Conservation (phyloP, 208 protist genomes). For the Trypanosoma cruzi region DNA sequence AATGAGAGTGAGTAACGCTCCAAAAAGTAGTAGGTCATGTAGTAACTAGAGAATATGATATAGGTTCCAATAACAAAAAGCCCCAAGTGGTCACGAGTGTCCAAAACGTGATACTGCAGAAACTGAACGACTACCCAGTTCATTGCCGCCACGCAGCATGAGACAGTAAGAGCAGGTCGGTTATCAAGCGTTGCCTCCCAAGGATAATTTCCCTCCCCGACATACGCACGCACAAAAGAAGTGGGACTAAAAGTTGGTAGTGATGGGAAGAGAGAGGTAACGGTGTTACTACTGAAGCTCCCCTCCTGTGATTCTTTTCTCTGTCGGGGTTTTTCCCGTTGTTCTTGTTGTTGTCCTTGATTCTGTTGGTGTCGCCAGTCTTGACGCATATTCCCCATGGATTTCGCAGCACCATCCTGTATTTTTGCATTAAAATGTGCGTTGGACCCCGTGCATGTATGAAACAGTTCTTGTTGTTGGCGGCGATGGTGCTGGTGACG, state of each 20-base stretch:
- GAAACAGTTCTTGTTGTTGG: no score
- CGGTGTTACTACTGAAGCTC: background rate
- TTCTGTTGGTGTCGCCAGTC: slow-evolving; percentile 1
- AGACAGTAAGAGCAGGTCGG: slow-evolving; percentile 71
- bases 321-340: no score
- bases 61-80: slow-evolving; percentile 90
- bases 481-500: no score
- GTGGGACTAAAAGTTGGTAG: slow-evolving; percentile 79
- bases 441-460: no score
- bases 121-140: slow-evolving; percentile 79
- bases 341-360: slow-evolving; percentile 9
- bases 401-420: no score
- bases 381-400: background rate
- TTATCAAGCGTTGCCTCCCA: slow-evolving; percentile 71
- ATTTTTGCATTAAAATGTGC: no score
- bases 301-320: background rate
- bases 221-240: slow-evolving; percentile 85
- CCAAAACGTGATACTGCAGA: slow-evolving; percentile 83
- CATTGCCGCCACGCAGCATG: slow-evolving; percentile 55
- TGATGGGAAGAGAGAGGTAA: slow-evolving; percentile 26
- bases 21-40: slow-evolving; percentile 91
- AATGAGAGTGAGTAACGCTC: slow-evolving; percentile 78
- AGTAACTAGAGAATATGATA: slow-evolving; percentile 86
- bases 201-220: slow-evolving; percentile 31
- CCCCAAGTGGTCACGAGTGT: slow-evolving; percentile 85